Base-by-base conservation (phyloP, 2,329 filamentous ascomycete genomes). In the Microdochium paspali region DNA sequence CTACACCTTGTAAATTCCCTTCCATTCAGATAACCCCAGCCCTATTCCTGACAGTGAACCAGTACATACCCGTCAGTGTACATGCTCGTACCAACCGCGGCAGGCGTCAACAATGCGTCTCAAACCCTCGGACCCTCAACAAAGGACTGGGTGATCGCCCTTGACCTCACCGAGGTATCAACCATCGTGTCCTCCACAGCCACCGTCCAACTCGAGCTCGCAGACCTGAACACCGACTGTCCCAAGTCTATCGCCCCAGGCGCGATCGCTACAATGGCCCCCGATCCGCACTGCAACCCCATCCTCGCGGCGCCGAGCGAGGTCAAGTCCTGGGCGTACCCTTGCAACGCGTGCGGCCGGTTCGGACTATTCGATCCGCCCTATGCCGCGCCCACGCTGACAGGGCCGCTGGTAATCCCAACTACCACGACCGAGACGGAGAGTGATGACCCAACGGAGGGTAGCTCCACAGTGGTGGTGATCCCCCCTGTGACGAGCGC, bases 41-140 rank as follows among this genome's bases (percentile, higher is more conserved):
- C 10, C 15, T 13, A 39, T 32, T 25, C 42, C 15, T 31, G 39
- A 7, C 26, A 21, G 23, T 28, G 9, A 26, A 24, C 47, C 44
- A 67, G 65, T 50, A 66, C 63, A n/a, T 66, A 61, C 1, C 65
- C 66, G 3, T 67, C 65, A 6, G 61, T 68, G 28, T 68, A 68
- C 53, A 57, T 67, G 52, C 46, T 64, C 20, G 60, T 68, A 47
- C 60, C 62, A 18, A 64, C 63, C n/a, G 58, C 63, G 4, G 54
- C 48, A 18, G 66, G 62, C 25, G 58, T 52, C 52, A 68, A 68
- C 52, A 51, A 57, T 5, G 49, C 55, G 10, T 60, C 59, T 42
- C 50, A 53, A 15, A 51, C 51, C 15, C 18, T 40, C 1, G 64
- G 63, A 1, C 66, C 66, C 5, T 55, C 59, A 0, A 63, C 61